Base-by-base conservation (phyloP, 1,284 basidiomycete species). In the Tetrapyrgos nigripes region DNA sequence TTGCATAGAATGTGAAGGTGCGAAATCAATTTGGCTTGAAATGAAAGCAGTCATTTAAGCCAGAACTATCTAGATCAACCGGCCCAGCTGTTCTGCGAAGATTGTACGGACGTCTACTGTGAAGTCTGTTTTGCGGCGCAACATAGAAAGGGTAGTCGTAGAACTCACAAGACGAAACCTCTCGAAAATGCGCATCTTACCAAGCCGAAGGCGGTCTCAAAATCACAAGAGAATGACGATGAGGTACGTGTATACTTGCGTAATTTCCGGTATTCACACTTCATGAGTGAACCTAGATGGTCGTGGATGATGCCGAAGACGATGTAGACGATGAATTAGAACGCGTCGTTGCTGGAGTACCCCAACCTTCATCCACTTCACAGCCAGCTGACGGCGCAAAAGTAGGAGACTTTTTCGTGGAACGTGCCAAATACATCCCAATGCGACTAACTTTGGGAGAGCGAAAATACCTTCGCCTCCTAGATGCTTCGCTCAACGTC, bases 1-100 rank as follows among this genome's bases (percentile, higher is more conserved):
- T 67, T 93, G 91, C 64, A 73, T 92, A 54, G 91, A 93, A 70
- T 93, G 91, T 69, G 91, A 93, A 84, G 91, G 91, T 92, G 58
- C 63, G 80, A 70, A 21, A 31, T 21, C 23, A 50, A 13, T 31
- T 14, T 33, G 2, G 8, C 9, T 29, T 29, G 8, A 49, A 17
- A 14, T 24, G 19, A 8, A 26, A 24, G 13, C 49, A 48, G 45
- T 19, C 46, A 19, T 37, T 23, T 28, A 28, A 59, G 24, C 23
- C 19, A 51, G 35, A 24, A 51, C 46, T 23, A 45, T 26, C 44
- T 66, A 93, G 91, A 93, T 76, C 92, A 93, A 73, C 91, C 92
- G 56, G 88, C 90, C 8, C 84, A 91, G 67, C 67, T 93, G 17
- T 72, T 78, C 50, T 93, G 92, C 65, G 85, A 88, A 67, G 79